These are phyloP conservation scores for Nemania bipapillata DNA, from an alignment of 2,329 filamentous ascomycete species.

Conservation along the genomic window DNA sequence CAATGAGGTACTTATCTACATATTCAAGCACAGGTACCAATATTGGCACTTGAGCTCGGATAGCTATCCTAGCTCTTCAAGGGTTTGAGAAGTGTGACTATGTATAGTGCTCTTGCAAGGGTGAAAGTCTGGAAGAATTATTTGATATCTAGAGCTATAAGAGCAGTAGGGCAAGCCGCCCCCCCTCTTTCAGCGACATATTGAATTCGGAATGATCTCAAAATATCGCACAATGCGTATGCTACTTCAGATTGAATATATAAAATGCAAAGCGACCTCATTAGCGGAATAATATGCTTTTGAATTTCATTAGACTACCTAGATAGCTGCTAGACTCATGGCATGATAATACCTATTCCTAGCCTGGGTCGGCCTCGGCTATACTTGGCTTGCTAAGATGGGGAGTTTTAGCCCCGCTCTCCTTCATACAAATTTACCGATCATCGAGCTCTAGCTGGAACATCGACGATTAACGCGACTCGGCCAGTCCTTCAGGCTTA, in stretches of 20 bases:
- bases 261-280: background rate
- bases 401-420: conserved; percentile 25
- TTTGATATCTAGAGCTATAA: background rate
- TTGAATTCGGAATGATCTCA: background rate
- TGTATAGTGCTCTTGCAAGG: background rate
- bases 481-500: conserved; percentile 9
- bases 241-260: background rate
- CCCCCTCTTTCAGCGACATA: background rate
- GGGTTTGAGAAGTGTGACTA: background rate
- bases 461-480: conserved; percentile 35
- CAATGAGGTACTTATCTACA: background rate
- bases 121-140: background rate
- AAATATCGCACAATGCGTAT: background rate
- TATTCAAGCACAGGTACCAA: background rate
- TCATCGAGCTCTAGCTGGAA: conserved; percentile 37
- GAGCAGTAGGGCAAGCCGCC: background rate
- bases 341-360: background rate
- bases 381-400: conserved; percentile 4
- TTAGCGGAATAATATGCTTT: background rate
- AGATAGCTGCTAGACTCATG: conserved; percentile 3
- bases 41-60: background rate
- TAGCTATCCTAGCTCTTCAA: background rate
- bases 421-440: conserved; percentile 15
- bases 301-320: background rate
- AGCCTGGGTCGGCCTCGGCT: conserved; percentile 10